Evolutionary conservation across 148 eudicot genomes (phyloP), one percentile per base, ranked within the genome.

Genomic region (Diospyros lotus): DNA sequence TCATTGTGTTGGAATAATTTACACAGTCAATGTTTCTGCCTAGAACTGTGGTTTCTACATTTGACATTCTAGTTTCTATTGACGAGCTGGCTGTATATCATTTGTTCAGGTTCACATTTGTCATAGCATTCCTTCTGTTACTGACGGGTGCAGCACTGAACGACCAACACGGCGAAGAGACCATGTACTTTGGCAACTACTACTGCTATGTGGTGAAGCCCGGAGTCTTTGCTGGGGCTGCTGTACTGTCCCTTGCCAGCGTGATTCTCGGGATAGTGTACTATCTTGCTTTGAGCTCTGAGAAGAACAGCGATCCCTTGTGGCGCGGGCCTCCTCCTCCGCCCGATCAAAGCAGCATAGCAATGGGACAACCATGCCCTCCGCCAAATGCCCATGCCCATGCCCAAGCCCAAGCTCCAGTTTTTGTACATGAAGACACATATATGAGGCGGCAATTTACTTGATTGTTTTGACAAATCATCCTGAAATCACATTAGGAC

Each of bases 351-450:
- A 66, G 84, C 11, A 89, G 89, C 54, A 87, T 94, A 77, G 96
- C 95, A 14, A 92, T 94, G 97, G 96, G 96, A 68, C 97, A 90
- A 42, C 87, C 97, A 17, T 77, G 82, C 38, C 72, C 71, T 13
- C 43, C 40, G 65, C 76, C 13, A 28, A 28, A 28, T 28, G 28
- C n/a, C n/a, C n/a, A n/a, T n/a, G n/a, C 58, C 93, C 92, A 61
- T 82, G 88, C 9, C 78, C 72, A 4, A 74, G 73, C 86, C 45
- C 83, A 88, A 55, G 88, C 79, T 53, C 97, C 98, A 0, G 93
- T 90, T 9, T 94, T 94, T 66, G 97, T 93, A 75, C 98, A 94
- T 64, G 93, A 94, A 85, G 98, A 94, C 77, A 94, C 97, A 7
- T 94, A 94, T 65, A 79, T 84, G 66, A 90, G 98, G 78, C 88